Evolutionary conservation across 2,329 filamentous ascomycete genomes (phyloP).

Genomic region (Fonsecaea monophora): DNA sequence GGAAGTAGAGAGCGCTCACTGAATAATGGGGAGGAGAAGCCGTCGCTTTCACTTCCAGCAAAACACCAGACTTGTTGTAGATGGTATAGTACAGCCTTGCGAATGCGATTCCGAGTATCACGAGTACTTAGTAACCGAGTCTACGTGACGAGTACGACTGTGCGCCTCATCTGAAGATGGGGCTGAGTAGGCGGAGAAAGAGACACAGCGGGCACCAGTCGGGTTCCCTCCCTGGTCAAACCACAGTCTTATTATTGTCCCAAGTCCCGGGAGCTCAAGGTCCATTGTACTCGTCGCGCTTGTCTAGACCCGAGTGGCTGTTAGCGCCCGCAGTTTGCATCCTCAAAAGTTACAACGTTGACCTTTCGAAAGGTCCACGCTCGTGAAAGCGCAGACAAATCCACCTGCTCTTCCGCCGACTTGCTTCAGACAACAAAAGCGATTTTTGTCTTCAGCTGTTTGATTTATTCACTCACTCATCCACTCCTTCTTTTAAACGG

Average conservation of each 20-base stretch:
- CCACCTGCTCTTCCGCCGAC: neutral
- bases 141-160: neutral
- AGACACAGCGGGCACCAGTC: constrained; percentile 1
- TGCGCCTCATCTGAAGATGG: neutral
- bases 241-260: neutral
- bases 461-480: neutral
- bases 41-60: neutral
- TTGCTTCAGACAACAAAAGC: neutral
- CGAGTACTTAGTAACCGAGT: too few species aligned
- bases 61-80: constrained; percentile 4
- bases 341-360: constrained; percentile 10
- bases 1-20: constrained; percentile 9
- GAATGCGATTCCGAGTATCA: too few species aligned
- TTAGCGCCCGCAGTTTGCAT: constrained; percentile 5
- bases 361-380: neutral
- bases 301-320: too few species aligned
- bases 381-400: neutral
- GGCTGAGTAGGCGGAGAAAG: constrained; percentile 6
- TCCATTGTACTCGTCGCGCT: too few species aligned
- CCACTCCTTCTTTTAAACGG: neutral
- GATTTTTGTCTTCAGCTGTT: neutral
- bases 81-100: constrained; percentile 5
- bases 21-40: neutral
- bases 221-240: neutral
- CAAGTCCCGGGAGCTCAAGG: neutral